These are phyloP conservation scores for Cubamyces lactineus DNA, from an alignment of 768 basidiomycete genomes.

Conservation along the genomic window DNA sequence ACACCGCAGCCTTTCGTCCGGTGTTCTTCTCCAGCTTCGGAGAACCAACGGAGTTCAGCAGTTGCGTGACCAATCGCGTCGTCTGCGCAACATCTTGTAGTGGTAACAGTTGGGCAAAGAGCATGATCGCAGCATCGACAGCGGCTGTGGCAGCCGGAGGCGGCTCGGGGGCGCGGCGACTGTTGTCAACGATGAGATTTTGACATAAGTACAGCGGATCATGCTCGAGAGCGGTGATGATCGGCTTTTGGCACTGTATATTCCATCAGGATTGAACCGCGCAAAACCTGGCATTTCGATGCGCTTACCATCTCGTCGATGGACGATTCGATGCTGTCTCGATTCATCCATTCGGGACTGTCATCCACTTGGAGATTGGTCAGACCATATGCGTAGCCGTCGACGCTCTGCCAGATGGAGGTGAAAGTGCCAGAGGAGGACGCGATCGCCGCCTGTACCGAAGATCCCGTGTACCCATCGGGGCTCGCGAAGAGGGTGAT, in stretches of 20 bases:
- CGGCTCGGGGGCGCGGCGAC: constrained; percentile 59
- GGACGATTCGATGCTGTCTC: constrained; percentile 79
- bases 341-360: constrained; percentile 46
- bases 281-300: not conserved
- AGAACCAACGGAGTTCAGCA: constrained; percentile 70
- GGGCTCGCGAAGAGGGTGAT: constrained; percentile 84
- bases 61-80: constrained; percentile 54
- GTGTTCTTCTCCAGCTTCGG: constrained; percentile 84
- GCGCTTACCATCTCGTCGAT: constrained; percentile 74
- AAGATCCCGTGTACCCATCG: constrained; percentile 80
- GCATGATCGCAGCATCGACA: constrained; percentile 86
- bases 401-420: constrained; percentile 81
- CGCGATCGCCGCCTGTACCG: constrained; percentile 90
- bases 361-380: constrained; percentile 67
- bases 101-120: constrained; percentile 81
- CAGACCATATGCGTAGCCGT: constrained; percentile 92
- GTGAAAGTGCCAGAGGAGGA: constrained; percentile 83
- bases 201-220: constrained; percentile 78
- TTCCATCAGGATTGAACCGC: not conserved
- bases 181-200: constrained; percentile 39
- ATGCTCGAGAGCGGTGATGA: constrained; percentile 84
- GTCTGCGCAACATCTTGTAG: constrained; percentile 70
- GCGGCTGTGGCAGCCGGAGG: constrained; percentile 81
- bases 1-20: constrained; percentile 82
- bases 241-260: constrained; percentile 70